These are phyloP conservation scores for Trichodelitschia bisporula DNA, from an alignment of 495 filamentous ascomycete genomes.

Conservation along the genomic window DNA sequence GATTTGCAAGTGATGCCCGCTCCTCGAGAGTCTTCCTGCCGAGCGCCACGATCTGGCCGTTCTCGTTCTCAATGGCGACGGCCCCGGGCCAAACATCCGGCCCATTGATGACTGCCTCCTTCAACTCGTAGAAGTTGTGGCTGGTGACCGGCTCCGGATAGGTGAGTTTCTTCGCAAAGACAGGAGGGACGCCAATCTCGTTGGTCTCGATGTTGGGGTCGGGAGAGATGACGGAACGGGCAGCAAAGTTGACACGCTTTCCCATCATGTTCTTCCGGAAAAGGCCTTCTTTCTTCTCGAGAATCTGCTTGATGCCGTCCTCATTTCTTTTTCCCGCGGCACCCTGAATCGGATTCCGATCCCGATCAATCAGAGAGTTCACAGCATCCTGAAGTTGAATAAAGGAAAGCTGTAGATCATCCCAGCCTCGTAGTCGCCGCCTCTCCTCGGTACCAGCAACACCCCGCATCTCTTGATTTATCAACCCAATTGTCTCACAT, in stretches of 20 bases:
- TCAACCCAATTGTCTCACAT: slow-evolving; percentile 44
- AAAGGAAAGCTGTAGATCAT: slow-evolving; percentile 39
- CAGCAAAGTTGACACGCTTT: slow-evolving; percentile 96
- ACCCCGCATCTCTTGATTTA: slow-evolving; percentile 44
- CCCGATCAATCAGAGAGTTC: slow-evolving; percentile 70
- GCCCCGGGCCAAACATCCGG: slow-evolving; percentile 87
- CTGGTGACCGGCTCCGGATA: slow-evolving; percentile 94
- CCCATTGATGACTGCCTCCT: slow-evolving; percentile 91
- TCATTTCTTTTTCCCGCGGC: slow-evolving; percentile 40
- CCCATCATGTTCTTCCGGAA: slow-evolving; percentile 99
- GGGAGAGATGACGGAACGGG: slow-evolving; percentile 90
- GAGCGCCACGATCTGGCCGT: slow-evolving; percentile 72
- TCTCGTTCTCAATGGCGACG: slow-evolving; percentile 82
- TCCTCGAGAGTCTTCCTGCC: slow-evolving; percentile 68
- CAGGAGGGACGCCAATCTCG: slow-evolving; percentile 91
- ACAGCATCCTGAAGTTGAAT: slow-evolving; percentile 68
- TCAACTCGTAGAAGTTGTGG: slow-evolving; percentile 87
- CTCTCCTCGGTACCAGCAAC: slow-evolving; percentile 12
- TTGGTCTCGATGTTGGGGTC: slow-evolving; percentile 98
- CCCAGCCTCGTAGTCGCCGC: slow-evolving; percentile 6
- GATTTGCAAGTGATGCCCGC: slow-evolving; percentile 64
- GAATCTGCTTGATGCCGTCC: slow-evolving; percentile 85
- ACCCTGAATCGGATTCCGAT: slow-evolving; percentile 59
- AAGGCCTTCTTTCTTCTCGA: slow-evolving; percentile 96
- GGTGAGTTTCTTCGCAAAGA: slow-evolving; percentile 88